Conservation (phyloP, 441 rosid species). For the Arabidopsis lyrata region DNA sequence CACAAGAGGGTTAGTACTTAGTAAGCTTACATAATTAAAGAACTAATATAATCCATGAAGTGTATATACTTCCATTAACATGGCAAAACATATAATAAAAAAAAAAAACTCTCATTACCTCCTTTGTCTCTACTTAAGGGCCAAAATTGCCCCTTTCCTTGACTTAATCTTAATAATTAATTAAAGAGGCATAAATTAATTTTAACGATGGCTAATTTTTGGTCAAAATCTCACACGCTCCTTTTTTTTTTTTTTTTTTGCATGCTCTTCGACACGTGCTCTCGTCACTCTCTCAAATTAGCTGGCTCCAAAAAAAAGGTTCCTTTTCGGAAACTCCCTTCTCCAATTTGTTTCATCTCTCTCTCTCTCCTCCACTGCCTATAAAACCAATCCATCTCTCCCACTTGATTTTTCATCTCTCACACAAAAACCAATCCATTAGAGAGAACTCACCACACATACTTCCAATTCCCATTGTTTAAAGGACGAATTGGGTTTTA, state of each 20-base stretch:
- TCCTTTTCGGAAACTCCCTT: constrained; percentile 37
- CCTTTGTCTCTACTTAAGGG: constrained; percentile 48
- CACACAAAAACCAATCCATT: constrained; percentile 5
- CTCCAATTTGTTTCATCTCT: not conserved
- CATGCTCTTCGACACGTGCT: constrained; percentile 48
- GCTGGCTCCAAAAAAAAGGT: constrained; percentile 40
- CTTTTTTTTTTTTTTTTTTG: constrained; percentile 23
- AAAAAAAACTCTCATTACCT: constrained; percentile 23
- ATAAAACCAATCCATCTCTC: constrained; percentile 40
- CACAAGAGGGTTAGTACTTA: constrained; percentile 11
- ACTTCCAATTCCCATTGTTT: constrained; percentile 6
- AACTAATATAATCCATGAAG: constrained; percentile 24
- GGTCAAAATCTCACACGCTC: constrained; percentile 47
- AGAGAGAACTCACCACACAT: not conserved
- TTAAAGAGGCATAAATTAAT: not conserved
- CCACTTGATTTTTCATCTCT: constrained; percentile 34
- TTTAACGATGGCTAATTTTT: constrained; percentile 29
- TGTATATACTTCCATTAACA: constrained; percentile 14
- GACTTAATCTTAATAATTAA: constrained; percentile 18
- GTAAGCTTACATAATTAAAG: constrained; percentile 10
- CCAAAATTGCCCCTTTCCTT: constrained; percentile 47
- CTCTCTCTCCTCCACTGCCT: constrained; percentile 36
- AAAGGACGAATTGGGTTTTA: not conserved
- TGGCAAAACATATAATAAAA: constrained; percentile 20
- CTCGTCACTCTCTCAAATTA: constrained; percentile 38